phyloP scores from a whole-genome alignment of 345 rosid species.

The Lepidium sativum region DNA sequence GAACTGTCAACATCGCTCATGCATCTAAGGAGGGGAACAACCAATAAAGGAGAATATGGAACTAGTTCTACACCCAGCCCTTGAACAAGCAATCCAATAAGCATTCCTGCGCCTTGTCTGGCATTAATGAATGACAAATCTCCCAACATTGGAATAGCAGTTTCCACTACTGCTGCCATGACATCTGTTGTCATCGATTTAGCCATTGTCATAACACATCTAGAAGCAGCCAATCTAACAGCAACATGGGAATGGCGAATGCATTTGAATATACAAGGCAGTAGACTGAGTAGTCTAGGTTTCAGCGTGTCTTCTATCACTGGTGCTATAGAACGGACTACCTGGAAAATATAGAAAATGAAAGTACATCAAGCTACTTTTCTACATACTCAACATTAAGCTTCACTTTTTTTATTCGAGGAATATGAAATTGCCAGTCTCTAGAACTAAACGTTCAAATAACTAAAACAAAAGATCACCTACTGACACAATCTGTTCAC shows the following conservation, averaged over 20 bases:
- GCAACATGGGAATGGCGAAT: slow-evolving; percentile 85
- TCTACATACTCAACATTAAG: slow-evolving; percentile 1
- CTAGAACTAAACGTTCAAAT: neutral
- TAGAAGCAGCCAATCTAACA: slow-evolving; percentile 87
- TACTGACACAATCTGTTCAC: neutral
- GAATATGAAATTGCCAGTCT: neutral
- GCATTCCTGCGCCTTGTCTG: slow-evolving; percentile 99
- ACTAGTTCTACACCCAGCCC: slow-evolving; percentile 91
- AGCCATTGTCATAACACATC: slow-evolving; percentile 94
- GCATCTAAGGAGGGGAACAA: slow-evolving; percentile 95
- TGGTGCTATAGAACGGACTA: slow-evolving; percentile 80
- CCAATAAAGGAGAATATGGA: slow-evolving; percentile 82
- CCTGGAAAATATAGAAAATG: slow-evolving; percentile 39
- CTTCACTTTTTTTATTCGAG: neutral
- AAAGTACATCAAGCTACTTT: neutral
- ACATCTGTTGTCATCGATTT: slow-evolving; percentile 72
- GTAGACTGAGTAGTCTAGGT: slow-evolving; percentile 59
- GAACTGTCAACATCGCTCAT: slow-evolving; percentile 92
- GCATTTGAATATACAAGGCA: slow-evolving; percentile 87
- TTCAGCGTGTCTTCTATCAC: slow-evolving; percentile 55
- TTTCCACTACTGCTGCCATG: slow-evolving; percentile 81
- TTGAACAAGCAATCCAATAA: slow-evolving; percentile 85
- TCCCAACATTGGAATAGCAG: slow-evolving; percentile 89
- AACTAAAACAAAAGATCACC: neutral
- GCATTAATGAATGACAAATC: slow-evolving; percentile 73